Evolutionary conservation across 371 early-diverging fungal genomes (phyloP).

Genomic region (Haplosporangium sp.): DNA sequence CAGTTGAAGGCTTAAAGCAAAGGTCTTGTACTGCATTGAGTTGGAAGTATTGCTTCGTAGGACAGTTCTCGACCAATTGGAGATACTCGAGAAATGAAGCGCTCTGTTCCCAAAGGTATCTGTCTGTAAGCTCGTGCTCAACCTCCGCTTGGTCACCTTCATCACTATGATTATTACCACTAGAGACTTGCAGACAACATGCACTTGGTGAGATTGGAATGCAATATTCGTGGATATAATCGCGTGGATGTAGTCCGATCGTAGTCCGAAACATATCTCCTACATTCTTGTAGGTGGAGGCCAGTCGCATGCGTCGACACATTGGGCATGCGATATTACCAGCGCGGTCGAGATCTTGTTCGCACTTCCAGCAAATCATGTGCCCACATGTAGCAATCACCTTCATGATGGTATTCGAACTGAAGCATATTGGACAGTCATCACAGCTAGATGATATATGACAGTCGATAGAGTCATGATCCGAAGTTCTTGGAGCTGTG

Average conservation of each 20-base stretch:
- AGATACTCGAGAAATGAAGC: conserved; percentile 33
- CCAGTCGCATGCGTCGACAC: conserved; percentile 41
- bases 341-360: conserved; percentile 20
- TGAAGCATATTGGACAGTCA: conserved; percentile 40
- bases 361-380: conserved; percentile 41
- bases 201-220: not conserved
- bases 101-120: conserved; percentile 43
- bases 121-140: conserved; percentile 32
- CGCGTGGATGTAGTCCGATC: conserved; percentile 33
- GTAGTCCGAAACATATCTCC: conserved; percentile 31
- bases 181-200: not conserved
- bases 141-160: conserved; percentile 12
- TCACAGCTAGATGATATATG: not conserved
- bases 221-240: conserved; percentile 23
- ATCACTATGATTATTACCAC: not conserved
- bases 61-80: not conserved
- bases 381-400: conserved; percentile 22
- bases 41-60: conserved; percentile 32
- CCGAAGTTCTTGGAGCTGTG: not conserved
- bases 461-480: not conserved
- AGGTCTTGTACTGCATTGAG: conserved; percentile 35
- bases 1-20: conserved; percentile 17
- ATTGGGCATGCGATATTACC: conserved; percentile 43
- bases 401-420: conserved; percentile 25
- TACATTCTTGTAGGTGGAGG: conserved; percentile 12